Base-by-base conservation (phyloP, 2,329 filamentous ascomycete genomes). In the Phialemoniopsis sp. region DNA sequence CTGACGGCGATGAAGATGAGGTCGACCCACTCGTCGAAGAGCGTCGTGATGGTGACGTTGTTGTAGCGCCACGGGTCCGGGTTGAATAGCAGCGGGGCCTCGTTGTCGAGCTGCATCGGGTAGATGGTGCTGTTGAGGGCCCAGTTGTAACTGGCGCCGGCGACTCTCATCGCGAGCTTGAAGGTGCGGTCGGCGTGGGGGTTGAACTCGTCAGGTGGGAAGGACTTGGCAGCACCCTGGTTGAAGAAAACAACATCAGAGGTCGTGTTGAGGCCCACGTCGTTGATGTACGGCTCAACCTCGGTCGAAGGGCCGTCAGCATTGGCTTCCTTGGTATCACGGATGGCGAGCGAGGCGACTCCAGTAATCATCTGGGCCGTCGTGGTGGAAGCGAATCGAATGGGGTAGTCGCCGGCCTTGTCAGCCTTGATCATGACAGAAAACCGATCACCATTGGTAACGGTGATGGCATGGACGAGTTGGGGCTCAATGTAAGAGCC, bases 341-440 rank as follows among this genome's bases (percentile, higher is more conserved):
- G 19, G 44, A 72, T 72, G 1, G 63, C 60, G 30, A 84, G 55
- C 8, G 67, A 59, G 1, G 72, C 78, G 14, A 68, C 64, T 2
- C 71, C 77, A 13, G 66, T 64, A 21, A 83, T 63, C 39, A 81
- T 65, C 51, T 84, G 80, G 10, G 72, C 67, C 3, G 65, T 55
- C 21, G 61, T 63, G 13, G 61, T 58, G 13, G 72, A 68, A 18
- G 72, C 68, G 31, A 74, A 61, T 3, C 80, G 76, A 26, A 82
- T 70, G 7, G 68, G 69, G 53, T 76, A 82, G 41, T 72, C 58
- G 1, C 71, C 72, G 1, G 64, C 51, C 31, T 67, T 63, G 32
- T 68, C 55, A 5, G 77, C 58, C 17, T 67, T 55, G 44, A 76
- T 48, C 35, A 78, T 50, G 2, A 78, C 59, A 0, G 73, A 76